These are phyloP conservation scores for Amaranthus cruentus DNA, from an alignment of 148 eudicot species.

Conservation along the genomic window DNA sequence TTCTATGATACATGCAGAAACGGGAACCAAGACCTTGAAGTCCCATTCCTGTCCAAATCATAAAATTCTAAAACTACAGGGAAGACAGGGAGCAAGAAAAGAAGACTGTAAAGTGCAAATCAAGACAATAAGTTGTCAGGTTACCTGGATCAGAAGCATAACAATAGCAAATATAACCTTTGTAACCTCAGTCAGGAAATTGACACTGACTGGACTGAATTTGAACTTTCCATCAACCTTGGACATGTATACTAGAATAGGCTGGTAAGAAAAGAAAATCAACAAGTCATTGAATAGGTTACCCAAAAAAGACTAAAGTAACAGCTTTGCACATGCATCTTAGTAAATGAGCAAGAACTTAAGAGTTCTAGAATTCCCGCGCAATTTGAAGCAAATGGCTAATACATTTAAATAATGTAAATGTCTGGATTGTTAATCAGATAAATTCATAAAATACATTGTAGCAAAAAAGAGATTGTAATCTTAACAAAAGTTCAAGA, in stretches of 20 bases:
- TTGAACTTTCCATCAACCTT: conserved; percentile 80
- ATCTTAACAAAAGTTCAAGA: too few species aligned
- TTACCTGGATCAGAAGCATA: conserved; percentile 75
- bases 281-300: background rate
- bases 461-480: too few species aligned
- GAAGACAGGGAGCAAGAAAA: background rate
- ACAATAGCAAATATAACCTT: conserved; percentile 67
- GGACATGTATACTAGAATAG: conserved; percentile 78
- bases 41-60: background rate
- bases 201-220: conserved; percentile 77
- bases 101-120: background rate
- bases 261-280: conserved; percentile 35
- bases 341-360: too few species aligned
- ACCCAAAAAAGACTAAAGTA: background rate
- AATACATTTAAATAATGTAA: background rate
- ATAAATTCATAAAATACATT: too few species aligned
- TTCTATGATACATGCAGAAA: background rate
- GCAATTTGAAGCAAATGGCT: background rate
- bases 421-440: background rate
- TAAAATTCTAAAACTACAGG: background rate
- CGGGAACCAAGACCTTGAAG: too few species aligned
- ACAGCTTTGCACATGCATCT: background rate
- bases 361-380: too few species aligned
- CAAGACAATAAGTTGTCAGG: background rate
- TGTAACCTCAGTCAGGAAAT: conserved; percentile 67